Base-by-base conservation (phyloP, 768 basidiomycete species). In the Mycena polygramma region DNA sequence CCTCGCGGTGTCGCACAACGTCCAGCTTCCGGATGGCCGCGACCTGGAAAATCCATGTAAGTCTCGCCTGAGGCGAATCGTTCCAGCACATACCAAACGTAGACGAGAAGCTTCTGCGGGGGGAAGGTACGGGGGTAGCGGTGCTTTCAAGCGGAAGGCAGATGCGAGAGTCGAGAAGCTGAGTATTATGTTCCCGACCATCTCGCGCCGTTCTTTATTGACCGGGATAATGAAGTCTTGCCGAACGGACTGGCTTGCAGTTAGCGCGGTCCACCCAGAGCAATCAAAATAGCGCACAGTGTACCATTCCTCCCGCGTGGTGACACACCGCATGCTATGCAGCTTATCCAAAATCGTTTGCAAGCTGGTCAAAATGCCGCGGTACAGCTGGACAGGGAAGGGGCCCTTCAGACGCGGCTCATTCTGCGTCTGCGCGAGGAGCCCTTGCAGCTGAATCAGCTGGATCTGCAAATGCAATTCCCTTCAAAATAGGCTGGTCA, bases 271-370 rank as follows among this genome's bases (percentile, higher is more conserved):
- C 53, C 37, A 62, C 22, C 35, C n/a, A 58, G 36, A n/a, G 39
- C 43, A 24, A 68, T 30, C 13, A 15, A 49, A 65, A 43, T 37
- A 22, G 79, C 89, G 79, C 77, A 89, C 94, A 71, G 92, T 94
- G 78, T 91, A 91, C 96, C 97, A 98, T 83, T 97, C 96, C 79
- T 97, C 94, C 48, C 95, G 87, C 0, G 95, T 96, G 7, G 94
- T 98, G n/a, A 98, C 97, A 78, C 95, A 97, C 36, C 97, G 89
- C 93, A 99, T 98, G 73, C 94, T 94, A 78, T 99, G 98, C 66
- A 99, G 81, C 77, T 89, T 91, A 76, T 97, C 96, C 70, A 97
- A 81, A 39, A 97, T 95, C 1, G 90, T 90, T 79, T 97, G 95
- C 71, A 96, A 76, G 74, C 93, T 93, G 1, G 90, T 92, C 80